A percentile compares a stretch with the other conserved stretches of the same genome.
phyloP scores from a whole-genome alignment of 2,329 filamentous ascomycete species.

The Didymella exigua region DNA sequence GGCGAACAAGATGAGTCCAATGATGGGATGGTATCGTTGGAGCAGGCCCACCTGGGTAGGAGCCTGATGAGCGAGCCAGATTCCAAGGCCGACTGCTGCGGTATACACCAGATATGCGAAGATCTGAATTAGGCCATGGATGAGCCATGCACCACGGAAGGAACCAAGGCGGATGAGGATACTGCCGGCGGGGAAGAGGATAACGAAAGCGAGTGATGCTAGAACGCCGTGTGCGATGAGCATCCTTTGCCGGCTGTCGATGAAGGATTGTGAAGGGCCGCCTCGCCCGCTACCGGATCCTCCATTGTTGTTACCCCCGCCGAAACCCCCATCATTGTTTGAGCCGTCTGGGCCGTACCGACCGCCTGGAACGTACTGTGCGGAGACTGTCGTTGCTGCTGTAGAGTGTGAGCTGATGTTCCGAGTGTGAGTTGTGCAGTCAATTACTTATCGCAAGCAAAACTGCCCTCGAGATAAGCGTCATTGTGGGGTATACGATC shows the following conservation, averaged over 20 bases:
- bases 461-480: slow-evolving; percentile 6
- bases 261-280: slow-evolving; percentile 16
- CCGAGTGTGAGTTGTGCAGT: not conserved
- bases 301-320: slow-evolving; percentile 3
- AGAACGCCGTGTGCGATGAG: slow-evolving; percentile 52
- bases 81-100: slow-evolving; percentile 57
- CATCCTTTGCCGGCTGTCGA: slow-evolving; percentile 24
- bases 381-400: slow-evolving; percentile 21
- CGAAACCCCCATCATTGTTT: not conserved
- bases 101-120: slow-evolving; percentile 56
- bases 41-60: slow-evolving; percentile 27
- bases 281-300: slow-evolving; percentile 8
- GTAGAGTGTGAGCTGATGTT: slow-evolving; percentile 5
- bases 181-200: slow-evolving; percentile 53
- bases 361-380: slow-evolving; percentile 22
- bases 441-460: slow-evolving; percentile 23
- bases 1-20: slow-evolving; percentile 58
- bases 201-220: slow-evolving; percentile 51
- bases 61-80: slow-evolving; percentile 53
- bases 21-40: slow-evolving; percentile 56
- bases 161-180: slow-evolving; percentile 51
- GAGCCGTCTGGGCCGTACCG: slow-evolving; percentile 6
- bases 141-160: slow-evolving; percentile 50
- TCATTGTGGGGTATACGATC: slow-evolving; percentile 12
- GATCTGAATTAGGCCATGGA: slow-evolving; percentile 55